Conservation (phyloP, 2,329 filamentous ascomycete species). For the Rachicladosporium sp. region DNA sequence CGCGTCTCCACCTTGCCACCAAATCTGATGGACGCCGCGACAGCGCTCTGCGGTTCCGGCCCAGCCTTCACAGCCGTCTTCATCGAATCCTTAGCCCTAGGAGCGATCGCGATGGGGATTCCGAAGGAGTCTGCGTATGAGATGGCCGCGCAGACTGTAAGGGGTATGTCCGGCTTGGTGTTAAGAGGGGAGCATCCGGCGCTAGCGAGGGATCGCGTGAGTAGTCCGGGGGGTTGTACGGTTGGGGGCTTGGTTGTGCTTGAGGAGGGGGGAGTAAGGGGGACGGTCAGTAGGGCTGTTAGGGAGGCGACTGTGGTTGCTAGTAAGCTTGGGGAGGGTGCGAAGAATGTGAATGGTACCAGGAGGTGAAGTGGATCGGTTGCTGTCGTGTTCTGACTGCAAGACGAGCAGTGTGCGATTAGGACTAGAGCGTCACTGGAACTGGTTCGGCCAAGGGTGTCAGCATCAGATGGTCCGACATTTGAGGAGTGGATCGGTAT, state of each 20-base stretch:
- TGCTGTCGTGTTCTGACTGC: too few relatives aligned
- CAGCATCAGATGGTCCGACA: too few relatives aligned
- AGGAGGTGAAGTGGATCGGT: too few relatives aligned
- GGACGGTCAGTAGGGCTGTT: conserved; percentile 54
- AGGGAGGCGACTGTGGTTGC: conserved; percentile 60
- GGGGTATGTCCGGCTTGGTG: conserved; percentile 57
- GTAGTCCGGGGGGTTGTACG: conserved; percentile 64
- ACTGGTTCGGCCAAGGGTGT: too few relatives aligned
- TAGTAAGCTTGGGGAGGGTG: conserved; percentile 49
- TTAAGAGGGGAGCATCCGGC: conserved; percentile 61
- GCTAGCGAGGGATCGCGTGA: conserved; percentile 62
- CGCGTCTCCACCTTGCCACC: conserved; percentile 56
- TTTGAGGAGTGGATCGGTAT: too few relatives aligned
- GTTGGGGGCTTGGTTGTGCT: conserved; percentile 61
- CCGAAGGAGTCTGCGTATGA: conserved; percentile 58
- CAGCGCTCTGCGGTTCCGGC: conserved; percentile 61
- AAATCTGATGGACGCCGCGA: conserved; percentile 58
- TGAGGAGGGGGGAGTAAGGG: conserved; percentile 60
- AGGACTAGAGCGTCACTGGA: too few relatives aligned
- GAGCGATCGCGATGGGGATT: conserved; percentile 66
- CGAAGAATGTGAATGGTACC: conserved; percentile 34
- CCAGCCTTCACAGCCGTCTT: conserved; percentile 67
- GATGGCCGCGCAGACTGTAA: conserved; percentile 72
- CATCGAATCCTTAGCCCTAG: conserved; percentile 63
- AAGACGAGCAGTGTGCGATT: too few relatives aligned